Evolutionary conservation across 345 rosid genomes (phyloP).

Genomic region (Boechera stricta): DNA sequence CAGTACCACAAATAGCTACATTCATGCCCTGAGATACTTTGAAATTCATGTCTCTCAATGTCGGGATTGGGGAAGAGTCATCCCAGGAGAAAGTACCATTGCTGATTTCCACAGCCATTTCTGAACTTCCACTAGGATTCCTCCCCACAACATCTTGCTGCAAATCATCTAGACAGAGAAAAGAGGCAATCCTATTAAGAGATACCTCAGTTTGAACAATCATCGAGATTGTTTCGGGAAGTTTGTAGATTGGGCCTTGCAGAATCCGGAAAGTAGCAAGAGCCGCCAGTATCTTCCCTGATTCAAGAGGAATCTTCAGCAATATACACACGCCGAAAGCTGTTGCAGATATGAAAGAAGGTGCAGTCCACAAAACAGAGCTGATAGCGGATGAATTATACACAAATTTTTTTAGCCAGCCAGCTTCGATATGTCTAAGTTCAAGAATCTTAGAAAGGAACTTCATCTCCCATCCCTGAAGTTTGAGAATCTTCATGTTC

Average conservation of each 20-base stretch:
- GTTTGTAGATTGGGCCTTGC: conserved; percentile 52
- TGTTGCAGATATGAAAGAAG: conserved; percentile 56
- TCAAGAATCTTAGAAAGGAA: conserved; percentile 52
- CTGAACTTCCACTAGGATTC: conserved; percentile 43
- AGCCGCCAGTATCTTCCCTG: conserved; percentile 66
- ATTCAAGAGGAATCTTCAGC: conserved; percentile 55
- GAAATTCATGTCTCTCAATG: conserved; percentile 58
- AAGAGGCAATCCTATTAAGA: conserved; percentile 59
- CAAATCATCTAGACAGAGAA: conserved; percentile 66
- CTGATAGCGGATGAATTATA: conserved; percentile 42
- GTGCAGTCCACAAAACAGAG: conserved; percentile 58
- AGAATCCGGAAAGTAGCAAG: conserved; percentile 68
- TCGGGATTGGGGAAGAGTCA: conserved; percentile 40
- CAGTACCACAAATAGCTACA: conserved; percentile 72
- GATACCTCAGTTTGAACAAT: conserved; percentile 69
- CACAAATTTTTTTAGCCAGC: conserved; percentile 58
- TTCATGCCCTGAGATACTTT: conserved; percentile 60
- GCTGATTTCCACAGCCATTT: conserved; percentile 47
- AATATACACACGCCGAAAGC: conserved; percentile 61
- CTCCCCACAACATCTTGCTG: conserved; percentile 46
- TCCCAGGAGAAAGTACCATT: conserved; percentile 70
- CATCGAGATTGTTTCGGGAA: conserved; percentile 64
- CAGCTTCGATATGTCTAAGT: conserved; percentile 52
- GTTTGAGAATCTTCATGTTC: conserved; percentile 80
- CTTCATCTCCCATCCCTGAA: conserved; percentile 82